These are phyloP conservation scores for Suaeda aralocaspica DNA, from an alignment of 148 eudicot genomes.

Conservation along the genomic window DNA sequence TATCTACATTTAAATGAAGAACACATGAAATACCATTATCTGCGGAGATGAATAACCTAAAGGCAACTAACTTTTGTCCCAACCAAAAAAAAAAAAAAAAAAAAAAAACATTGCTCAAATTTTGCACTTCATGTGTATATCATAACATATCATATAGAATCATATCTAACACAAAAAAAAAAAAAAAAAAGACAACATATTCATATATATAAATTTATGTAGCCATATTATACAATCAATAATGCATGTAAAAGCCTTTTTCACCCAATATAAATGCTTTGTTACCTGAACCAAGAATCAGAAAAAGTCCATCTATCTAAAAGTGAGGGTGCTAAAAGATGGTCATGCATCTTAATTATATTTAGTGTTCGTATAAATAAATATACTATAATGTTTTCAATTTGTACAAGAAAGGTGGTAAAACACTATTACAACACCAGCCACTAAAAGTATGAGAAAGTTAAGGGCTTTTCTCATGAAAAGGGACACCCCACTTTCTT, in stretches of 20 bases:
- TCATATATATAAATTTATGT: background rate
- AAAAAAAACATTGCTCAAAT: conserved; percentile 4
- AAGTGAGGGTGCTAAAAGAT: conserved; percentile 16
- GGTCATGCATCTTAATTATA: background rate
- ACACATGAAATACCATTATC: conserved; percentile 5
- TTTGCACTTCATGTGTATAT: conserved; percentile 22
- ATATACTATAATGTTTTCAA: background rate
- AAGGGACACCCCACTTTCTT: conserved; percentile 73
- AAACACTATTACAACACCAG: too few species aligned
- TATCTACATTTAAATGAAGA: background rate
- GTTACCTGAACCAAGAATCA: conserved; percentile 25
- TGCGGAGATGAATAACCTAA: conserved; percentile 5
- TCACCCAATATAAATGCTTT: conserved; percentile 2
- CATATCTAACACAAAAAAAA: background rate
- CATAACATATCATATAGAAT: conserved; percentile 14
- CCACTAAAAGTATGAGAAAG: conserved; percentile 43
- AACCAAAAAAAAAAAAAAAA: too few species aligned
- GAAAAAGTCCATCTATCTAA: conserved; percentile 10
- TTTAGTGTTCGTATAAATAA: background rate
- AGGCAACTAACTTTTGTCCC: conserved; percentile 25
- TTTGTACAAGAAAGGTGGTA: conserved; percentile 9
- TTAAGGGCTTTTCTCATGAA: conserved; percentile 49
- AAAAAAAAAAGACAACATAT: too few species aligned
- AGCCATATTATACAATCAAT: conserved; percentile 12
- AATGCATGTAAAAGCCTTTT: conserved; percentile 18